These are phyloP conservation scores for Alternaria novae-zelandiae DNA, from an alignment of 2,329 filamentous ascomycete species.

Conservation along the genomic window DNA sequence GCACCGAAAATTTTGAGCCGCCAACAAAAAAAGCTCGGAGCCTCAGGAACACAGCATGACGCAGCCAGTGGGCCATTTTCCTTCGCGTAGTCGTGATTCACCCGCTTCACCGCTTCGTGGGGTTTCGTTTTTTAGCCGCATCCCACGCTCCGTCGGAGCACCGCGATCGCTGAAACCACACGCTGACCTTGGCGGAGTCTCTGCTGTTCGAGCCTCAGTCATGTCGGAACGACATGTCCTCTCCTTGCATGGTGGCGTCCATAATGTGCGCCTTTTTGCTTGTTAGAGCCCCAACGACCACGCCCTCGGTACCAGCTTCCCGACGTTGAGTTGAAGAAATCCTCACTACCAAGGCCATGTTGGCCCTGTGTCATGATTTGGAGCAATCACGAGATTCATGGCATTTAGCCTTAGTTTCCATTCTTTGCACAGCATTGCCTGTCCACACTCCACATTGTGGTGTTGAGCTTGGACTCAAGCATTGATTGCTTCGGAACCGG, in stretches of 20 bases:
- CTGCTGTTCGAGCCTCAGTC: constrained; percentile 2
- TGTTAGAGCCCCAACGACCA: constrained; percentile 10
- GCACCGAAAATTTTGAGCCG: constrained; percentile 24
- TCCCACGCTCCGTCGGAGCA: constrained; percentile 20
- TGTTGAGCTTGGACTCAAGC: constrained; percentile 9
- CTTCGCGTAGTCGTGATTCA: constrained; percentile 21
- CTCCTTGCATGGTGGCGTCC: constrained; percentile 17
- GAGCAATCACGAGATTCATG: background rate
- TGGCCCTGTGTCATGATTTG: background rate
- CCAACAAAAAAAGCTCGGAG: constrained; percentile 24
- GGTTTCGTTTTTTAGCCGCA: constrained; percentile 35
- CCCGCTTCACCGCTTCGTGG: constrained; percentile 42
- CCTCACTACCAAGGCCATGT: background rate
- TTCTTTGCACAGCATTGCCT: constrained; percentile 4
- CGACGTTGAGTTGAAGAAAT: background rate
- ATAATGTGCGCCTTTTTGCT: background rate
- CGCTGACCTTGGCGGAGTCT: constrained; percentile 13
- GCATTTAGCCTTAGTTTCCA: background rate
- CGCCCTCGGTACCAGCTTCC: constrained; percentile 1
- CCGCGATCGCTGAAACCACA: constrained; percentile 10
- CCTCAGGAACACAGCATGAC: constrained; percentile 28
- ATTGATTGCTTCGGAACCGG: constrained; percentile 8
- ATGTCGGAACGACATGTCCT: constrained; percentile 8
- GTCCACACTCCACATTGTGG: constrained; percentile 1
- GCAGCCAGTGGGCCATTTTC: constrained; percentile 23